Evolutionary conservation across 495 filamentous ascomycete species (phyloP), one percentile per base, ranked within the genome.

Genomic region (Aspergillus bertholletiae): DNA sequence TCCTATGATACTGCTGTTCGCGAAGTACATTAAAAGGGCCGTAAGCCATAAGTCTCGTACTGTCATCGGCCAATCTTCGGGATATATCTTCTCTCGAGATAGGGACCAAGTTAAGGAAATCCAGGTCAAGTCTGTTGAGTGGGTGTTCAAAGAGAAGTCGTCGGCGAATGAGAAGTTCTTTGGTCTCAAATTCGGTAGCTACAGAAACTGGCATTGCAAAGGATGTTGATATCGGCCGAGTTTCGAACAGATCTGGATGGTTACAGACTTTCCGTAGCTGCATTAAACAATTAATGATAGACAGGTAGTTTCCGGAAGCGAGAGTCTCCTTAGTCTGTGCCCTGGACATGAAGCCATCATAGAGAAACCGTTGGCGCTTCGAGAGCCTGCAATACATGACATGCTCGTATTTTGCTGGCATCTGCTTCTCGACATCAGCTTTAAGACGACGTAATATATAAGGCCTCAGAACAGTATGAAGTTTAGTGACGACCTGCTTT

Each of bases 231-330:
- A 99, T 96, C n/a, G 88, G 90, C 13, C 95, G 83, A n/a, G 94
- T 95, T 58, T 97, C 89, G 65, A 99, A 99, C 13, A 97, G 81
- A 74, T 99, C 95, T 0, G 95, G 95, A 64, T 99, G 95, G 61
- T 97, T 97, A 78, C 95, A 99, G 40, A 99, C 95, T 67, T 97
- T 96, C 21, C 95, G 86, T 26, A 99, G 79, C 66, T 96, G 92
- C 94, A 99, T 96, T 40, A 99, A 74, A 71, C 95, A 97, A 70
- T 96, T 96, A 70, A 97, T 97, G 65, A 97, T 96, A 8, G 89
- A 96, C 59, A 97, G 84, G 66, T 96, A 96, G 61, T 97, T 99
- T 18, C 95, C 95, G 1, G 90, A 96, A n/a, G 88, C 81, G 13
- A 97, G 79, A 0, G 89, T 96, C 59, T 89, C 84, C 54, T 88